These are phyloP conservation scores for Polytolypa hystricis DNA, from an alignment of 2,329 filamentous ascomycete species.

Conservation along the genomic window DNA sequence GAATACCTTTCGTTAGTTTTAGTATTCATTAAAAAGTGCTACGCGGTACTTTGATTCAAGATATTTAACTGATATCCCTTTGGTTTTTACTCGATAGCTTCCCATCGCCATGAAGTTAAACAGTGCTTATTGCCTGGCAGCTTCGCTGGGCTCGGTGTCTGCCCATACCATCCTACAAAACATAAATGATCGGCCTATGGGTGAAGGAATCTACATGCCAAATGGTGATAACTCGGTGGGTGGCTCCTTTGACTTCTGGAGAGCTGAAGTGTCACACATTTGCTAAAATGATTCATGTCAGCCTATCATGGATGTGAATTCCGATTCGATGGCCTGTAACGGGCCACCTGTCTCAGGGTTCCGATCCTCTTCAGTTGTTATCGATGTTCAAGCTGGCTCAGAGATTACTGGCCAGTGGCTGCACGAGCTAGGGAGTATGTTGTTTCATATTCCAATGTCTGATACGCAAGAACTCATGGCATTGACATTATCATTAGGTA, in stretches of 20 bases:
- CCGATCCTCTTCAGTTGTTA: constrained; percentile 1
- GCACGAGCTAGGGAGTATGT: constrained; percentile 37
- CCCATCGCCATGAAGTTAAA: neutral
- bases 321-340: constrained; percentile 47
- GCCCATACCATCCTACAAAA: constrained; percentile 1
- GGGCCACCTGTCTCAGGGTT: constrained; percentile 42
- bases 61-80: too few relatives aligned
- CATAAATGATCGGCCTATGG: neutral
- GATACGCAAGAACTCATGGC: neutral
- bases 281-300: too few relatives aligned
- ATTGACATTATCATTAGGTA: constrained; percentile 9
- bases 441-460: neutral
- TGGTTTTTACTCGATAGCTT: too few relatives aligned
- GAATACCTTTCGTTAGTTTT: too few relatives aligned
- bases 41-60: too few relatives aligned
- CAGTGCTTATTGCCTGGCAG: neutral
- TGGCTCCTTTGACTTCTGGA: too few relatives aligned
- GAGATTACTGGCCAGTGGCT: constrained; percentile 36
- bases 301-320: too few relatives aligned
- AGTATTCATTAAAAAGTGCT: too few relatives aligned
- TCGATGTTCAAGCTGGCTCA: neutral
- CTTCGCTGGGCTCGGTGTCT: neutral
- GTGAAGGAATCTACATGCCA: constrained; percentile 2
- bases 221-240: neutral
- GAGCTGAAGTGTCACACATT: too few relatives aligned